Percentiles rank a stretch among this genome's conserved stretches.
Evolutionary conservation across 2,329 filamentous ascomycete species (phyloP).

Genomic region (Salinomyces thailandicus): DNA sequence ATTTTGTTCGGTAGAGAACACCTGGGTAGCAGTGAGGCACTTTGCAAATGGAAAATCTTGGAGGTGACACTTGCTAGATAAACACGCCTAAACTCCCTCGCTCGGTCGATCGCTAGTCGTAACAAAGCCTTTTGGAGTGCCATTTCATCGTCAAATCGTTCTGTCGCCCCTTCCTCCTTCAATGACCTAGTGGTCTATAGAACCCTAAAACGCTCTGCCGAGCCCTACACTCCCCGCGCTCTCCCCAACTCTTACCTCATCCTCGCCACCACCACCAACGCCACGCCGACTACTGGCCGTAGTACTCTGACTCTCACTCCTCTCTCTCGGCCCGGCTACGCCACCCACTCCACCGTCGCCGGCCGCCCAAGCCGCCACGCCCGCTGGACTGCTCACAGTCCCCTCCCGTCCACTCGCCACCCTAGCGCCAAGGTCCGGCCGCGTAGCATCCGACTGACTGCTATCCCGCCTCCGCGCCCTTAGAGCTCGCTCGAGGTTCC

Average conservation of each 20-base stretch:
- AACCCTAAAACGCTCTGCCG: no score
- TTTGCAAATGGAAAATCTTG: no score
- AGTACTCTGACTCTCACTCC: conserved; percentile 29
- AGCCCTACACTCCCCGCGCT: conserved; percentile 25
- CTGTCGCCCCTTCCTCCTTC: no score
- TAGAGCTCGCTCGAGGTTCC: conserved; percentile 36
- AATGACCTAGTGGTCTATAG: no score
- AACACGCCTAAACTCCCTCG: no score
- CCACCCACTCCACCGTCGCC: conserved; percentile 21
- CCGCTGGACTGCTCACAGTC: conserved; percentile 6
- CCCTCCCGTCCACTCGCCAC: conserved; percentile 4
- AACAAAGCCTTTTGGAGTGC: no score
- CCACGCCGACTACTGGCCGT: conserved; percentile 24
- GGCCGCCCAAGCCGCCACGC: conserved; percentile 7
- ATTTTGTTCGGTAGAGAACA: no score
- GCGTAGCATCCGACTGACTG: conserved; percentile 21
- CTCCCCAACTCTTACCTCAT: conserved; percentile 27
- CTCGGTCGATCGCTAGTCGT: no score
- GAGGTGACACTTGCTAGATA: no score
- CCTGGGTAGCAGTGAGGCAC: no score
- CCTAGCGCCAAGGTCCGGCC: conserved; percentile 7
- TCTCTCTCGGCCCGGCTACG: conserved; percentile 25
- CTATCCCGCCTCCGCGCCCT: conserved; percentile 23
- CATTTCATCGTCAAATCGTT: no score
- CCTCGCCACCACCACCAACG: conserved; percentile 10